Evolutionary conservation across 768 basidiomycete species (phyloP).

Genomic region (Termitomyces sp.): DNA sequence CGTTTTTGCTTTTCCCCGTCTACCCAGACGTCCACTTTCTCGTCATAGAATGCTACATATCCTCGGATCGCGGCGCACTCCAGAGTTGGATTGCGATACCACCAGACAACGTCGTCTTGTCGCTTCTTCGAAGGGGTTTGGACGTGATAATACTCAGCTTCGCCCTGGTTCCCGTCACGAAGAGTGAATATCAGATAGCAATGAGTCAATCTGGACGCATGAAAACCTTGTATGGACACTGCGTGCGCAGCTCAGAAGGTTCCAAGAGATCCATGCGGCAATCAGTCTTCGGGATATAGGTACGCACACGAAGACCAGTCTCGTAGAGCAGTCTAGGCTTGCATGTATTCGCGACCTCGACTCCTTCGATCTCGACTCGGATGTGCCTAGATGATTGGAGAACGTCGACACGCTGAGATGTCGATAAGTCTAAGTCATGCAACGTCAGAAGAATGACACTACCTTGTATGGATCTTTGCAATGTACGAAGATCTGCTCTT

Average conservation of each 20-base stretch:
- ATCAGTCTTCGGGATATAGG: slow-evolving; percentile 57
- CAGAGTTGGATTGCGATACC: slow-evolving; percentile 46
- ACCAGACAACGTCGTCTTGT: slow-evolving; percentile 54
- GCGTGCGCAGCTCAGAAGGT: slow-evolving; percentile 38
- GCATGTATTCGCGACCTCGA: slow-evolving; percentile 54
- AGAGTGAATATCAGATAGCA: neutral
- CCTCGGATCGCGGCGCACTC: slow-evolving; percentile 49
- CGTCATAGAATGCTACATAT: slow-evolving; percentile 56
- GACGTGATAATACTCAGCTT: slow-evolving; percentile 53
- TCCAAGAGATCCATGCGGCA: slow-evolving; percentile 43
- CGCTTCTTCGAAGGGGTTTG: slow-evolving; percentile 36
- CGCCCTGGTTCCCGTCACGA: slow-evolving; percentile 34
- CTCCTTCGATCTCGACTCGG: slow-evolving; percentile 53
- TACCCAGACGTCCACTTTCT: slow-evolving; percentile 61
- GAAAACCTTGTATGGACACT: slow-evolving; percentile 61
- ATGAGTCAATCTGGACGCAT: neutral
- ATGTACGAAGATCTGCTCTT: slow-evolving; percentile 54
- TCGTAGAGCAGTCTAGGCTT: slow-evolving; percentile 53
- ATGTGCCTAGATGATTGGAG: slow-evolving; percentile 56
- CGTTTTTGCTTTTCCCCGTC: slow-evolving; percentile 49
- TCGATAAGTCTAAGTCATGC: neutral
- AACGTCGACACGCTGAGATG: slow-evolving; percentile 52
- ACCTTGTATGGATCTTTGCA: slow-evolving; percentile 72
- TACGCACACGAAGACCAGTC: slow-evolving; percentile 49
- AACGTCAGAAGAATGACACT: neutral